These are phyloP conservation scores for Remersonia thermophila DNA, from an alignment of 2,329 filamentous ascomycete species.

Conservation along the genomic window DNA sequence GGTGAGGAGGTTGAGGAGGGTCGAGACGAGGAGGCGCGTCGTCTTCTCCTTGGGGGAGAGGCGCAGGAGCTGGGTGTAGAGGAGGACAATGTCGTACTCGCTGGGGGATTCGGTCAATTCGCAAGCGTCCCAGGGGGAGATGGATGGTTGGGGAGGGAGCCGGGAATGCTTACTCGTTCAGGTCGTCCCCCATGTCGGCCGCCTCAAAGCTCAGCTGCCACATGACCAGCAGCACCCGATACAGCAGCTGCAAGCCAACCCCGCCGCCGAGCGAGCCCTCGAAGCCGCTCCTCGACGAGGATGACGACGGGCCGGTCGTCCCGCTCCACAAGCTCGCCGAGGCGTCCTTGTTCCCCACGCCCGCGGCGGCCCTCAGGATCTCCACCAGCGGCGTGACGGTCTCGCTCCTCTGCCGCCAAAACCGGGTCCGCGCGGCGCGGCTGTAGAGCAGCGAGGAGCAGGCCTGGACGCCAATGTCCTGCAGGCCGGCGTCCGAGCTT, in stretches of 20 bases:
- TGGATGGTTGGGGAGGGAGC: background rate
- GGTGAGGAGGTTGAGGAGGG: slow-evolving; percentile 71
- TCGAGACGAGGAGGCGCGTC: slow-evolving; percentile 79
- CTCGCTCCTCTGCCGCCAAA: slow-evolving; percentile 84
- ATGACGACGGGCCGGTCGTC: slow-evolving; percentile 24
- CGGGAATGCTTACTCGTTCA: slow-evolving; percentile 61
- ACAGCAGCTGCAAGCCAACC: slow-evolving; percentile 83
- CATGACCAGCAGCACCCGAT: slow-evolving; percentile 82
- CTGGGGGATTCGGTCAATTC: slow-evolving; percentile 33
- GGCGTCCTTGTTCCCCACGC: slow-evolving; percentile 53
- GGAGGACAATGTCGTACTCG: slow-evolving; percentile 81
- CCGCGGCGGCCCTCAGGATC: slow-evolving; percentile 68
- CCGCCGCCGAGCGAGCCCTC: slow-evolving; percentile 60
- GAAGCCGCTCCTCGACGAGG: slow-evolving; percentile 42
- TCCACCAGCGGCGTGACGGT: slow-evolving; percentile 71
- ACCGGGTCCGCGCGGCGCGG: slow-evolving; percentile 60
- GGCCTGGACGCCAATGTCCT: slow-evolving; percentile 90
- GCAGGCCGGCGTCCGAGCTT: slow-evolving; percentile 75
- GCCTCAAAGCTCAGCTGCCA: slow-evolving; percentile 98
- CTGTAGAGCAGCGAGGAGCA: slow-evolving; percentile 77
- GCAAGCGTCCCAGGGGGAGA: background rate
- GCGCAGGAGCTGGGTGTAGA: slow-evolving; percentile 85
- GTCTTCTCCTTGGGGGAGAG: slow-evolving; percentile 97
- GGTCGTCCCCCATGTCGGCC: slow-evolving; percentile 54
- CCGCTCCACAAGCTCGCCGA: slow-evolving; percentile 51